A percentile compares a stretch with the other conserved stretches of the same genome.
Evolutionary conservation across 2,329 filamentous ascomycete species (phyloP).

Genomic region (Monosporascus cannonballus): DNA sequence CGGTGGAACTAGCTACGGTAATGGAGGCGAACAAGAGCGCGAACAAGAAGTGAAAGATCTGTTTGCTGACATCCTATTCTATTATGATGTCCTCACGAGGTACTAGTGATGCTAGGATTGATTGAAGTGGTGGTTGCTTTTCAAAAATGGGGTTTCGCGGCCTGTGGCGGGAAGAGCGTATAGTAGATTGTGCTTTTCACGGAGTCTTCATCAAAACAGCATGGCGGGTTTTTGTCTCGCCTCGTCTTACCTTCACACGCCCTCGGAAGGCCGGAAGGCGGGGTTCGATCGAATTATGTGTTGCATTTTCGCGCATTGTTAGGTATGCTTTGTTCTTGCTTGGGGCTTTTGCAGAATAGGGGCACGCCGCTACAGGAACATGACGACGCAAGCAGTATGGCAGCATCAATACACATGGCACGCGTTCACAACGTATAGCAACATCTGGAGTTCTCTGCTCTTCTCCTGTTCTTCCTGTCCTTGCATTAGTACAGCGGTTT

Average conservation of each 20-base stretch:
- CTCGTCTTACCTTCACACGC: background rate
- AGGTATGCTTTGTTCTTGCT: too few species aligned
- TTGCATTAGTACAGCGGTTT: background rate
- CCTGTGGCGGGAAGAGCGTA: background rate
- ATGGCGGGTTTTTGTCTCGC: background rate
- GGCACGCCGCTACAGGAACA: too few species aligned
- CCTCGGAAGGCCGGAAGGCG: too few species aligned
- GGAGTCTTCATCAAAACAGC: background rate
- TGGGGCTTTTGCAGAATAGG: too few species aligned
- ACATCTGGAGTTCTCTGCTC: background rate
- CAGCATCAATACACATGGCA: background rate
- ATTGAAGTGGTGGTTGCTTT: background rate
- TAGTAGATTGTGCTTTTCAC: background rate
- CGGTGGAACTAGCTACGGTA: conserved; percentile 44
- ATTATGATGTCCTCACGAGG: background rate
- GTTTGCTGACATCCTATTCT: background rate
- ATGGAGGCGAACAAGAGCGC: conserved; percentile 50
- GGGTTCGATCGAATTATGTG: too few species aligned
- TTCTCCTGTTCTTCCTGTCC: background rate
- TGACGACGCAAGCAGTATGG: too few species aligned
- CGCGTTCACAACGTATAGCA: background rate
- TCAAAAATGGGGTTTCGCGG: background rate
- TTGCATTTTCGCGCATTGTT: too few species aligned
- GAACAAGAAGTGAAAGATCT: conserved; percentile 41
- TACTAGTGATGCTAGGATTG: background rate